Evolutionary conservation across 1,284 basidiomycete species (phyloP), one percentile per base, ranked within the genome.

Genomic region (Marasmius sp.): DNA sequence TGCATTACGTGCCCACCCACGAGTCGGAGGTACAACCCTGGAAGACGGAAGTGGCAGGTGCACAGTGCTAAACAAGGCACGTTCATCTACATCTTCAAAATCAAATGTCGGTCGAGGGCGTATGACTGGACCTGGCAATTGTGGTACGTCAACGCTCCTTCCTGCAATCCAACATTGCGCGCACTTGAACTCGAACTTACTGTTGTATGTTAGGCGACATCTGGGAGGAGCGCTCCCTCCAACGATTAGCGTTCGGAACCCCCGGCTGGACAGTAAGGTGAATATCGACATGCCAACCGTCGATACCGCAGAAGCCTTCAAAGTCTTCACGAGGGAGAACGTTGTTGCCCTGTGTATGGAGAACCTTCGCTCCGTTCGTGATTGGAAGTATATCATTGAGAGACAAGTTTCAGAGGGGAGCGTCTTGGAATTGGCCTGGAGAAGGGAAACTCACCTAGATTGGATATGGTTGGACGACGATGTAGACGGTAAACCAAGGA

Each of bases 51-150:
- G 71, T 79, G 75, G 59, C 71, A 81, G 27, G 80, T 88, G 58
- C 80, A 79, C 63, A 74, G 77, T 14, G 69, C 71, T 1, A 83
- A 79, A 57, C 80, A 83, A 62, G 92, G 92, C n/a, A 89, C 86
- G 0, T 88, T 90, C 65, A 83, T 94, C 12, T 93, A 92, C 67
- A 78, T 95, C 22, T 92, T 93, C 73, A 93, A 94, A 69, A 72
- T 76, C 36, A 91, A 88, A 75, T 86, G 83, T 62, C 84, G 89
- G 12, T 85, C 88, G 12, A 79, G 91, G 57, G 88, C 89, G 1
- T 79, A 82, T 34, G 93, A 95, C 71, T 95, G 93, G 94, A 77
- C 86, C 51, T 95, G 93, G 93, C 82, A 85, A 62, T 74, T 95
- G 52, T 92, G 92, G 90, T 88, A 64, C 57, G 78, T 67, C 58